Evolutionary conservation across 2,329 filamentous ascomycete species (phyloP).

Genomic region (Fusarium citri): DNA sequence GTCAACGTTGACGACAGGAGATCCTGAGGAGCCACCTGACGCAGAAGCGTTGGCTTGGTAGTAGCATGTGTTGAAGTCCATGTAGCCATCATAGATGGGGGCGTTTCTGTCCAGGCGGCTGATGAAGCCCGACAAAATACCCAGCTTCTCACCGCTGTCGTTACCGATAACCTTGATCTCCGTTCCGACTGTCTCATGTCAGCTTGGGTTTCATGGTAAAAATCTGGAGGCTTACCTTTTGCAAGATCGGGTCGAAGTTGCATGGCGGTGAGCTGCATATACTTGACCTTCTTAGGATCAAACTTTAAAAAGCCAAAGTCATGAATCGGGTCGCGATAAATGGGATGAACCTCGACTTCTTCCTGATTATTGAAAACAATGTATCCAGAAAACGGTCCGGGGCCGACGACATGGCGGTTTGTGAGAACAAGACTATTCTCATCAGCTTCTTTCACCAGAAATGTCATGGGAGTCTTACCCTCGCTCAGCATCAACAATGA

Average conservation of each 20-base stretch:
- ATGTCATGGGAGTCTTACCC: neutral
- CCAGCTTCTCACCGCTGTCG: constrained; percentile 31
- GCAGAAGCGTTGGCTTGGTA: constrained; percentile 97
- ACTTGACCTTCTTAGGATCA: constrained; percentile 94
- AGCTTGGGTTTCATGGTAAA: neutral
- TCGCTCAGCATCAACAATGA: constrained; percentile 24
- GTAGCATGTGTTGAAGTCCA: constrained; percentile 96
- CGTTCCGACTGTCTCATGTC: neutral
- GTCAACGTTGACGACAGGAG: constrained; percentile 95
- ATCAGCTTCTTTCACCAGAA: neutral
- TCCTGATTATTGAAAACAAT: constrained; percentile 99
- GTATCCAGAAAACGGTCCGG: constrained; percentile 97
- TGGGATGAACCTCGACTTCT: constrained; percentile 91
- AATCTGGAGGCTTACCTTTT: neutral
- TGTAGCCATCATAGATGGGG: constrained; percentile 97
- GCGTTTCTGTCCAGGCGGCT: constrained; percentile 95
- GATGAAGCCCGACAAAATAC: constrained; percentile 83
- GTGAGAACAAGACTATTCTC: constrained; percentile 66
- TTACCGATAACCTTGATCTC: constrained; percentile 36
- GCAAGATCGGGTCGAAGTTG: constrained; percentile 28
- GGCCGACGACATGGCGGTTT: constrained; percentile 92
- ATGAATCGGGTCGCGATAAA: constrained; percentile 97
- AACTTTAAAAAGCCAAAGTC: constrained; percentile 98
- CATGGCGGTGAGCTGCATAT: constrained; percentile 79
- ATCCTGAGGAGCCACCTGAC: constrained; percentile 94